phyloP scores from a whole-genome alignment of 805 yeast species.

The Kazachstania taianensis region DNA sequence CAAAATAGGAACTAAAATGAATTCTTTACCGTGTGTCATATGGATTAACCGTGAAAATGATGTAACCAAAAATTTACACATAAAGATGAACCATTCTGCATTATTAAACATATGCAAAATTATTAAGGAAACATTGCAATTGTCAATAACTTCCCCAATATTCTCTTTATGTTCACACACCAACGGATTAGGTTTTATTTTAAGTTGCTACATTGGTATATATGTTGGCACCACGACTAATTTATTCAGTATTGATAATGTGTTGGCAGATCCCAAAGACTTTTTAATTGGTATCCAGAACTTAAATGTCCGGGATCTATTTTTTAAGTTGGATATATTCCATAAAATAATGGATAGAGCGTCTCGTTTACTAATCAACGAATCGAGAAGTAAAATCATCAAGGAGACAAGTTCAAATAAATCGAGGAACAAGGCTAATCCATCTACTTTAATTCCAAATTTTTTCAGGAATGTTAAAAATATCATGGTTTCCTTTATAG shows the following conservation, averaged over 20 bases:
- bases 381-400: conserved; percentile 1
- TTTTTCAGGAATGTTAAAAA: conserved; percentile 56
- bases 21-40: conserved; percentile 28
- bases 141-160: conserved; percentile 60
- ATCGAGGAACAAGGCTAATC: conserved; percentile 1
- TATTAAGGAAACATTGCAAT: conserved; percentile 83
- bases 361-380: conserved; percentile 32
- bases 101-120: conserved; percentile 76
- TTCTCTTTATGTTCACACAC: conserved; percentile 83
- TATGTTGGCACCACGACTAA: conserved; percentile 82
- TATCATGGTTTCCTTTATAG: conserved; percentile 70
- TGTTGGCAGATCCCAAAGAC: conserved; percentile 59
- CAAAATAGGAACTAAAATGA: conserved; percentile 17
- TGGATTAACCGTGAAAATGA: conserved; percentile 25
- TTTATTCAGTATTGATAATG: conserved; percentile 67
- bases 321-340: conserved; percentile 75
- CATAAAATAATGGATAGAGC: conserved; percentile 61
- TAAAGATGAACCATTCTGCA: conserved; percentile 42
- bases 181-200: conserved; percentile 78
- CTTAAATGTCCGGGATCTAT: conserved; percentile 75
- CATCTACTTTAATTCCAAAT: conserved; percentile 14
- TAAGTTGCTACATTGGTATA: conserved; percentile 73
- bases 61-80: conserved; percentile 18
- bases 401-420: conserved; percentile 3
- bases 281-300: conserved; percentile 64